Base-by-base conservation (phyloP, 192 early-diverging fungal species). In the Entomortierella chlamydospora region DNA sequence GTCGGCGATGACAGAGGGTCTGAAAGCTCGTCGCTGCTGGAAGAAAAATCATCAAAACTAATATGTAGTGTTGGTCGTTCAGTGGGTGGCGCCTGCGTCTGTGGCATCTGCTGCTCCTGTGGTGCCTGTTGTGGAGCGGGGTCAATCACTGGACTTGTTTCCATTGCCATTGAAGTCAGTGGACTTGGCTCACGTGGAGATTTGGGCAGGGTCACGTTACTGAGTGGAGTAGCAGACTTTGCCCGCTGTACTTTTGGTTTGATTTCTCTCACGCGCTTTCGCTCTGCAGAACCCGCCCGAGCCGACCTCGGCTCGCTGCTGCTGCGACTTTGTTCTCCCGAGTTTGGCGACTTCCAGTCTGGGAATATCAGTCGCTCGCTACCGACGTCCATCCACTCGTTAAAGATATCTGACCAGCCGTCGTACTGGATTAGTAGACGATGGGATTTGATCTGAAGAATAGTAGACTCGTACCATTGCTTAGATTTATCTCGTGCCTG, bases 341-440 rank as follows among this genome's bases (percentile, higher is more conserved):
- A 18, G n/a, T n/a, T 29, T 6, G 22, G n/a, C 25, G 43, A 11
- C 6, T 41, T n/a, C 29, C 41, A 43, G 4, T 41, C 20, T 12
- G 59, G 59, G 17, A 61, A 39, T 28, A 47, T 47, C 45, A 50
- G 45, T 9, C 82, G 65, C 7, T 70, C 63, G 52, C 78, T 83
- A 9, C 72, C 70, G 11, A 60, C 56, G 30, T 70, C 50, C 9
- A 83, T 61, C 55, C 71, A 65, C 53, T 83, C 84, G 15, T 85
- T 72, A 20, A 70, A 70, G 5, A 57, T 50, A 26, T 66, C 47
- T 9, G 61, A 42, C 77, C 71, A 77, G 17, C 82, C 84, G 23
- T 82, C 80, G 26, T 76, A 85, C 45, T 85, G 77, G 23, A 85
- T 59, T 13, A 64, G 67, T 1, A 85, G 61, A n/a, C 61, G 62